These are phyloP conservation scores for Penicillium angulare DNA, from an alignment of 495 filamentous ascomycete species.

Conservation along the genomic window DNA sequence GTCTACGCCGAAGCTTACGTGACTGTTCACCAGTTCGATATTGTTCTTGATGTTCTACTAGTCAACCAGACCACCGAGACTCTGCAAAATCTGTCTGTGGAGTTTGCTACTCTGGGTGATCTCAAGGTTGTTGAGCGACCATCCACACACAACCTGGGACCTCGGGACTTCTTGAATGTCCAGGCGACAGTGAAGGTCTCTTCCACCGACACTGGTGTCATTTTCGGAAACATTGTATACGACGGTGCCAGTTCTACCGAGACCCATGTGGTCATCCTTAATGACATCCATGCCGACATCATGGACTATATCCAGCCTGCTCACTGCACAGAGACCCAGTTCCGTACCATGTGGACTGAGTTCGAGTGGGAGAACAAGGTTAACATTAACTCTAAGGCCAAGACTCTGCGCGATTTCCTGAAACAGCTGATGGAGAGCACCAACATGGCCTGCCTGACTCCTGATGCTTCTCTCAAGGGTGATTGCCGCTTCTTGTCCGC, in stretches of 20 bases:
- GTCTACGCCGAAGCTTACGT: slow-evolving; percentile 99
- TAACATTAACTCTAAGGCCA: slow-evolving; percentile 97
- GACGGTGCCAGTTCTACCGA: slow-evolving; percentile 94
- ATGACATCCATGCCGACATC: slow-evolving; percentile 98
- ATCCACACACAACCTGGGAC: slow-evolving; percentile 89
- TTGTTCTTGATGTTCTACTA: slow-evolving; percentile 92
- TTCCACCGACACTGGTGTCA: slow-evolving; percentile 97
- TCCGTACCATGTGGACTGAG: slow-evolving; percentile 99
- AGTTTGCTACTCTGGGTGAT: slow-evolving; percentile 97
- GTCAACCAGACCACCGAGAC: slow-evolving; percentile 98
- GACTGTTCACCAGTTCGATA: slow-evolving; percentile 98
- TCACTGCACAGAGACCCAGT: slow-evolving; percentile 94
- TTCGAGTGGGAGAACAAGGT: slow-evolving; percentile 99
- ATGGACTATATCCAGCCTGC: slow-evolving; percentile 99
- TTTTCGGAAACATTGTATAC: slow-evolving; percentile 99
- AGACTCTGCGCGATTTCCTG: slow-evolving; percentile 88
- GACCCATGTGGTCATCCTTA: slow-evolving; percentile 95
- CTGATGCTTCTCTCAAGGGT: slow-evolving; percentile 92
- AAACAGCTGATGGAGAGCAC: slow-evolving; percentile 95
- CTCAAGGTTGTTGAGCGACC: slow-evolving; percentile 97
- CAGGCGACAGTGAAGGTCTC: slow-evolving; percentile 99
- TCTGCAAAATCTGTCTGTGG: slow-evolving; percentile 93
- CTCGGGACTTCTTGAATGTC: slow-evolving; percentile 95
- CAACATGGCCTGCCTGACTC: slow-evolving; percentile 97
- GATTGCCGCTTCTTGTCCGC: slow-evolving; percentile 98